Percentiles rank a stretch among this genome's conserved stretches.
phyloP scores from a whole-genome alignment of 139 green algal genomes.

The Haematococcus sp. region DNA sequence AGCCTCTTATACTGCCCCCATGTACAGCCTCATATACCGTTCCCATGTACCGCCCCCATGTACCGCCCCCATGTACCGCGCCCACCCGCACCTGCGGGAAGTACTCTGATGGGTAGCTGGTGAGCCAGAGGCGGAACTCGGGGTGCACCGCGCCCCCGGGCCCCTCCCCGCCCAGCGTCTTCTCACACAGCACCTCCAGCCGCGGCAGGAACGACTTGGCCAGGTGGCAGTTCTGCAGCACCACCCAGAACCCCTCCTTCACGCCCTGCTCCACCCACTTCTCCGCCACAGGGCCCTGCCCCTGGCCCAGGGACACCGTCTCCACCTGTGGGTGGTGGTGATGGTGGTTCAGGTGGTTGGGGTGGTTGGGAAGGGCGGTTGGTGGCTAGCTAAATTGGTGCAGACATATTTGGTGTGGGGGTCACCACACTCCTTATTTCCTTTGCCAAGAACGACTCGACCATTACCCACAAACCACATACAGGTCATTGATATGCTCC shows the following conservation, averaged over 20 bases:
- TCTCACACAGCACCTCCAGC: conserved; percentile 56
- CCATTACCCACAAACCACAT: too few species aligned
- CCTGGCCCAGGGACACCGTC: conserved; percentile 69
- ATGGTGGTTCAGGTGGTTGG: too few species aligned
- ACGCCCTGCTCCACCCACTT: conserved; percentile 52
- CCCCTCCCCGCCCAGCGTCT: conserved; percentile 23
- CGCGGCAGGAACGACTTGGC: conserved; percentile 65
- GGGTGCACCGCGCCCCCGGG: conserved; percentile 5
- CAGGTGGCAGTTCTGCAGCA: conserved; percentile 81
- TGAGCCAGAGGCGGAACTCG: conserved; percentile 78
- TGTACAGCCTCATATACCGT: too few species aligned
- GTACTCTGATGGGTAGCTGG: conserved; percentile 55
- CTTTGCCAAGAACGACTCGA: too few species aligned
- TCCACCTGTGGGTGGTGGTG: conserved; percentile 42
- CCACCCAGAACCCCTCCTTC: conserved; percentile 68
- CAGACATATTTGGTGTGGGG: too few species aligned
- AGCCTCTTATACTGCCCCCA: too few species aligned
- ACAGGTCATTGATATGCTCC: too few species aligned
- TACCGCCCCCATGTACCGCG: too few species aligned
- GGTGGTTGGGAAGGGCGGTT: too few species aligned
- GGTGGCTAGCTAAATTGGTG: too few species aligned
- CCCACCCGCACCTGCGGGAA: conserved; percentile 46
- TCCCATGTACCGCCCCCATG: too few species aligned
- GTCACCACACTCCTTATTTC: too few species aligned
- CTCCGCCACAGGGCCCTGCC: conserved; percentile 68